phyloP scores from a whole-genome alignment of 2,329 filamentous ascomycete genomes.

The Paecilomyces sp. region DNA sequence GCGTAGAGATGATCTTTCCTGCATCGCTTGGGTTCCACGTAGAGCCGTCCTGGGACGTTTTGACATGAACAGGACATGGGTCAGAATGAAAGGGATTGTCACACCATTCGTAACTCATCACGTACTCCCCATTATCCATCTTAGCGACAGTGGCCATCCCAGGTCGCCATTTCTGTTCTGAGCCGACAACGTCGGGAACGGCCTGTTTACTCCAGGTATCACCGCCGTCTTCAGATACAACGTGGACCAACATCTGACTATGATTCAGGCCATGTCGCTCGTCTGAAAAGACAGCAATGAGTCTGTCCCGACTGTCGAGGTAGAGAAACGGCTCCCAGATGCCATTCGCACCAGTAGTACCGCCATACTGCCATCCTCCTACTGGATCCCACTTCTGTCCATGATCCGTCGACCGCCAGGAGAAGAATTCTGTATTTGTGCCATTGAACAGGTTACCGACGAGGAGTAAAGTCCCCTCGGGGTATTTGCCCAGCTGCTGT shows the following conservation, averaged over 20 bases:
- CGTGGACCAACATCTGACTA: background rate
- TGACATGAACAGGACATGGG: background rate
- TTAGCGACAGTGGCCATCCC: slow-evolving; percentile 2
- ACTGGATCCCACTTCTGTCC: slow-evolving; percentile 3
- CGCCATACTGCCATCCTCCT: background rate
- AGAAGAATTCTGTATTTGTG: slow-evolving; percentile 1
- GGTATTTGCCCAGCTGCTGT: slow-evolving; percentile 6
- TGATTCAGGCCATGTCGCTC: background rate
- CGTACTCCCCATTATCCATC: slow-evolving; percentile 3
- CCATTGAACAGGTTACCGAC: slow-evolving; percentile 4
- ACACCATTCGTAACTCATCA: slow-evolving; percentile 4
- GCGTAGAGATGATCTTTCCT: background rate
- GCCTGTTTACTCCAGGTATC: background rate
- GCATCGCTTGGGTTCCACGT: slow-evolving; percentile 1
- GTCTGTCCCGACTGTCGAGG: background rate
- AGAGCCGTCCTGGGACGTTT: slow-evolving; percentile 1
- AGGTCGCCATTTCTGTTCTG: background rate
- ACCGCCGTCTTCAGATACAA: background rate
- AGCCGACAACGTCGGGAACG: background rate
- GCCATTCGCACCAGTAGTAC: background rate
- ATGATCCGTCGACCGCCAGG: slow-evolving; percentile 5
- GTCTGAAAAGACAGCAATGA: background rate
- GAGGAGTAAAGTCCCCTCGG: slow-evolving; percentile 5
- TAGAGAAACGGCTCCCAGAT: slow-evolving; percentile 4
- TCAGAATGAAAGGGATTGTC: background rate